Evolutionary conservation across 768 basidiomycete genomes (phyloP).

Genomic region (Collybia mongolica): DNA sequence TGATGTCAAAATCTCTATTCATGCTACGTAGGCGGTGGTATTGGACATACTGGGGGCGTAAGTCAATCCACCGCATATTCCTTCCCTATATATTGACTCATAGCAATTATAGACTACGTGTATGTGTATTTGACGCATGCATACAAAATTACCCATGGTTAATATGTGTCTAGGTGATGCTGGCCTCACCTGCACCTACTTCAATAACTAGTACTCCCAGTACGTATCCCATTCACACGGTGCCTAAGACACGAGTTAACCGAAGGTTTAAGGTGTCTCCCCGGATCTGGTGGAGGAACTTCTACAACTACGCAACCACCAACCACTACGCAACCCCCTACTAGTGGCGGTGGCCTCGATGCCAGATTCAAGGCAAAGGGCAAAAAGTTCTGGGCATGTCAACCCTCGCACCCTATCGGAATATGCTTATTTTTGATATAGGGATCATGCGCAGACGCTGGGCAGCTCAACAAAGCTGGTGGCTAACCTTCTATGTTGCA

Average conservation of each 20-base stretch:
- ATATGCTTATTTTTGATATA: not conserved
- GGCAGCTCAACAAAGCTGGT: conserved; percentile 29
- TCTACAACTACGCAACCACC: conserved; percentile 9
- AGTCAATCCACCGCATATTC: conserved; percentile 1
- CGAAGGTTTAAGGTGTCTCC: conserved; percentile 23
- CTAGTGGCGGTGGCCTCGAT: conserved; percentile 16
- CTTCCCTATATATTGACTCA: not conserved
- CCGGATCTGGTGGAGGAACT: conserved; percentile 15
- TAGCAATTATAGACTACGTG: conserved; percentile 19
- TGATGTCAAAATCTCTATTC: no score
- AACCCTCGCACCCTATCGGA: not conserved
- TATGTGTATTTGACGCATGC: conserved; percentile 5
- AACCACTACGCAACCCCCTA: conserved; percentile 16
- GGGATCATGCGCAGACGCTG: conserved; percentile 29
- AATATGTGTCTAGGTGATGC: conserved; percentile 23
- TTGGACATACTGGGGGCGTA: conserved; percentile 30
- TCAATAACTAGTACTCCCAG: conserved; percentile 29
- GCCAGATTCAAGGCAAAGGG: conserved; percentile 21
- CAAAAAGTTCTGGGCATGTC: conserved; percentile 26
- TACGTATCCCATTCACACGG: conserved; percentile 3
- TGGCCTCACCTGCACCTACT: conserved; percentile 26
- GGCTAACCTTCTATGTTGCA: not conserved
- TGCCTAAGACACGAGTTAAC: no score
- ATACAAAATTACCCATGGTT: not conserved
- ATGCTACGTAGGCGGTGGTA: conserved; percentile 23